Evolutionary conservation across 805 yeast genomes (phyloP).

Genomic region (Ascoidea rubescens): DNA sequence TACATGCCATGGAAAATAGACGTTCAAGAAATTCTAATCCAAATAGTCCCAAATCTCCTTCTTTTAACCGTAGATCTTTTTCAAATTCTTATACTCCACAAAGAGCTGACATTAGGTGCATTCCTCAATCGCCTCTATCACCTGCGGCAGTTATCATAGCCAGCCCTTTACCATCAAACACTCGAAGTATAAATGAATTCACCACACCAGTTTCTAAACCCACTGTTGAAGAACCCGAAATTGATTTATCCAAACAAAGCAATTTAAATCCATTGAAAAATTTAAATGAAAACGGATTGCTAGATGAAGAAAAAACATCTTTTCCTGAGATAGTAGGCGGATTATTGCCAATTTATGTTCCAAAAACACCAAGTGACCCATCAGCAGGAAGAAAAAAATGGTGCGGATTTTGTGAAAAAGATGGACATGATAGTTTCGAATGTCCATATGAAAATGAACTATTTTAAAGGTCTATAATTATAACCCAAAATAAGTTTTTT

Average conservation of each 20-base stretch:
- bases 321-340: slow-evolving; percentile 20
- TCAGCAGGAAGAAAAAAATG: slow-evolving; percentile 64
- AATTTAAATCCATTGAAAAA: neutral
- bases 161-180: neutral
- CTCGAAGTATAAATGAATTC: neutral
- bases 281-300: neutral
- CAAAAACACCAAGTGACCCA: slow-evolving; percentile 40
- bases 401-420: slow-evolving; percentile 90
- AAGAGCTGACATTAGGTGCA: neutral
- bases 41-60: neutral
- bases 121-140: neutral
- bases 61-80: neutral
- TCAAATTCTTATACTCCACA: too few species aligned
- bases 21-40: neutral
- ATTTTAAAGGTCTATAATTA: slow-evolving; percentile 18
- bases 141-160: neutral
- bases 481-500: too few species aligned
- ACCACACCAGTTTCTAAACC: neutral
- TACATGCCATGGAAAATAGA: slow-evolving; percentile 1
- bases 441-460: slow-evolving; percentile 74
- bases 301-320: neutral
- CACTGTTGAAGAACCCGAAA: too few species aligned
- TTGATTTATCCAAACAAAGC: neutral
- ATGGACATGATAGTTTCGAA: slow-evolving; percentile 76
- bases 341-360: slow-evolving; percentile 33